Evolutionary conservation across 73 alveolate genomes (phyloP), one percentile per base, ranked within the genome.

Genomic region (Paramecium sexaurelia): DNA sequence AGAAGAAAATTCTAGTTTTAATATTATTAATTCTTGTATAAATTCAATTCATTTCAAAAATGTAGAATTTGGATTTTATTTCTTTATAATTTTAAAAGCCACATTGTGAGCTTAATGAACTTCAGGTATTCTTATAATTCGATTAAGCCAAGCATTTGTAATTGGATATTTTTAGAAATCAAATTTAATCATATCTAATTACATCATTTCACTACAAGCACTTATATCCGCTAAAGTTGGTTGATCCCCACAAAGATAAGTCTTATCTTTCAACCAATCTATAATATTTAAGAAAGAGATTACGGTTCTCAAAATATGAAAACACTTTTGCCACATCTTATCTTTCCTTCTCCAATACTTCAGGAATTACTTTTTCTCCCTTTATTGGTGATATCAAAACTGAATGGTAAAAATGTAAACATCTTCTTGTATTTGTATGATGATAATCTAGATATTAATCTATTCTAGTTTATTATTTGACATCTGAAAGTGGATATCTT

Each of bases 361-460:
- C 87, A 73, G 66, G 66, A 36, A 39, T 32, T 2, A 61, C 83
- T 19, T 73, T 27, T 15, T 36, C 57, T 11, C 87, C 87, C 19
- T 73, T 36, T 73, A 33, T 19, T 36, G 90, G 90, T 4, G 90
- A 39, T 24, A 78, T 78, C 0, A 78, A 47, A 5, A 78, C 73
- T 36, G 45, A 29, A 17, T 78, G 73, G 55, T 39, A 78, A n/a
- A 41, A 20, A 3, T 26, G 43, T 41, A 78, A 78, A 11, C 75
- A 40, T 37, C 32, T 78, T 78, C 90, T 78, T 22, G 90, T 78
- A 33, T 78, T 78, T 22, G 75, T 45, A 27, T 78, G 90, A 45
- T 78, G 90, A 78, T 78, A 78, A 27, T 78, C 90, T 0, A 78
- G 71, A 78, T 78, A 78, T 43, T 78, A 6, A 43, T 78, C 90